A percentile compares a stretch with the other conserved stretches of the same genome.
Conservation (phyloP, 768 basidiomycete genomes). For the Artomyces pyxidatus region DNA sequence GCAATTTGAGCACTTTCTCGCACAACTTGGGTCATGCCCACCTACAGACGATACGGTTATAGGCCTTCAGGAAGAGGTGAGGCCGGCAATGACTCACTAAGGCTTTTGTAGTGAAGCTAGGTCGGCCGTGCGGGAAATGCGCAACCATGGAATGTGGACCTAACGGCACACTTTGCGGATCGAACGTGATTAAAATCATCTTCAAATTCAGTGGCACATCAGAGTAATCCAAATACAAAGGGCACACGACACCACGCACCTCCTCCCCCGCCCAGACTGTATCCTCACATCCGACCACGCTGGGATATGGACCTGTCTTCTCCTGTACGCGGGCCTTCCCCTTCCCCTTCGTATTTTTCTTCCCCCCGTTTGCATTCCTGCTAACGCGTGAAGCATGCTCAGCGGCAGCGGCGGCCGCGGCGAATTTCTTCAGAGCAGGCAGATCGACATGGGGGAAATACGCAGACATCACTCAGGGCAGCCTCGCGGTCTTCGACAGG, state of each 20-base stretch:
- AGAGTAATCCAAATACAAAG: not conserved
- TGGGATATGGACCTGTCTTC: conserved; percentile 12
- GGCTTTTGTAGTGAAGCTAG: conserved; percentile 22
- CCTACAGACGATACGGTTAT: conserved; percentile 12
- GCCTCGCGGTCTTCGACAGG: too few relatives aligned
- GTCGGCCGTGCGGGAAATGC: conserved; percentile 24
- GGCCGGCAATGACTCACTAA: conserved; percentile 16
- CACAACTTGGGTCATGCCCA: conserved; percentile 24
- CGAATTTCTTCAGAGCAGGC: conserved; percentile 20
- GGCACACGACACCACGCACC: conserved; percentile 11
- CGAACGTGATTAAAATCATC: conserved; percentile 25
- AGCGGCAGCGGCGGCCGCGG: conserved; percentile 18
- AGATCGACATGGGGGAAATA: conserved; percentile 24
- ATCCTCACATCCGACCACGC: conserved; percentile 19
- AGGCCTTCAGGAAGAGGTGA: not conserved
- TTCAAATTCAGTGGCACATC: not conserved
- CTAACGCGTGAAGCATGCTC: conserved; percentile 16
- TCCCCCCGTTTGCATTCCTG: conserved; percentile 7
- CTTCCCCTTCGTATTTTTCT: conserved; percentile 6
- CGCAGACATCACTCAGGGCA: conserved; percentile 8
- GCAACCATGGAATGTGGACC: conserved; percentile 24
- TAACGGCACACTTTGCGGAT: conserved; percentile 20
- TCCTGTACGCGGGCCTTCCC: conserved; percentile 9
- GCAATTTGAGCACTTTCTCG: conserved; percentile 14
- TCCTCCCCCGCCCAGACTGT: conserved; percentile 23